Evolutionary conservation across 106 monocot species (phyloP).

Genomic region (Allium sativum): DNA sequence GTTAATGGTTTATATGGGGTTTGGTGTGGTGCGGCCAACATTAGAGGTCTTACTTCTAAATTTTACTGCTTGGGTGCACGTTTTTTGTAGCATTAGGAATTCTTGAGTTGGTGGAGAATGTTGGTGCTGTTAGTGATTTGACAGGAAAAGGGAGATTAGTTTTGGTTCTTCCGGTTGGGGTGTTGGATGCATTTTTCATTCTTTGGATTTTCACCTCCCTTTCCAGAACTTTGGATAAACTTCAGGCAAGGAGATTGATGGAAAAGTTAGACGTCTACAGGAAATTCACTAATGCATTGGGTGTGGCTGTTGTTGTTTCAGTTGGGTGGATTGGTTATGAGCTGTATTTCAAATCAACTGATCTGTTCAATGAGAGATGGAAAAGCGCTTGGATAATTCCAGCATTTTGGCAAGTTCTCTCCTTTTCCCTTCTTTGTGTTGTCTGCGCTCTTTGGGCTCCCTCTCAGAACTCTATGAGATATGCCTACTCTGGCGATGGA

Average conservation of each 20-base stretch:
- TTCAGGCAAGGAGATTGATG: conserved; percentile 74
- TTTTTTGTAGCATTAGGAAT: conserved; percentile 88
- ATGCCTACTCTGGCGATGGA: conserved; percentile 70
- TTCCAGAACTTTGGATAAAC: conserved; percentile 84
- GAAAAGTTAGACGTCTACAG: conserved; percentile 78
- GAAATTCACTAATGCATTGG: conserved; percentile 88
- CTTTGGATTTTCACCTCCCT: conserved; percentile 96
- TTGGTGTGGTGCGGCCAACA: too few relatives aligned
- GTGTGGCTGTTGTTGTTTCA: conserved; percentile 68
- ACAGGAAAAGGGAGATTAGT: conserved; percentile 86
- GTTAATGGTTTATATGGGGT: too few relatives aligned
- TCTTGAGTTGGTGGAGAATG: conserved; percentile 92
- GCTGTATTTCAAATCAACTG: conserved; percentile 90
- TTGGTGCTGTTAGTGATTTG: conserved; percentile 76
- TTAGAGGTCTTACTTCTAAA: conserved; percentile 83
- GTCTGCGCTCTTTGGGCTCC: conserved; percentile 85
- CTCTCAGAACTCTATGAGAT: conserved; percentile 83
- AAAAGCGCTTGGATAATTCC: conserved; percentile 89
- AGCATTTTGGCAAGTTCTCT: conserved; percentile 84
- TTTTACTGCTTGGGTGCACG: conserved; percentile 74
- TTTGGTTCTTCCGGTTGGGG: conserved; percentile 73
- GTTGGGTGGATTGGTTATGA: conserved; percentile 84
- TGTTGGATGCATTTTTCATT: conserved; percentile 94
- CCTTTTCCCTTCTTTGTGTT: conserved; percentile 74
- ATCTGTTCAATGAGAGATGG: conserved; percentile 84